Evolutionary conservation across 2,329 filamentous ascomycete species (phyloP).

Genomic region (Alternaria conjuncta): DNA sequence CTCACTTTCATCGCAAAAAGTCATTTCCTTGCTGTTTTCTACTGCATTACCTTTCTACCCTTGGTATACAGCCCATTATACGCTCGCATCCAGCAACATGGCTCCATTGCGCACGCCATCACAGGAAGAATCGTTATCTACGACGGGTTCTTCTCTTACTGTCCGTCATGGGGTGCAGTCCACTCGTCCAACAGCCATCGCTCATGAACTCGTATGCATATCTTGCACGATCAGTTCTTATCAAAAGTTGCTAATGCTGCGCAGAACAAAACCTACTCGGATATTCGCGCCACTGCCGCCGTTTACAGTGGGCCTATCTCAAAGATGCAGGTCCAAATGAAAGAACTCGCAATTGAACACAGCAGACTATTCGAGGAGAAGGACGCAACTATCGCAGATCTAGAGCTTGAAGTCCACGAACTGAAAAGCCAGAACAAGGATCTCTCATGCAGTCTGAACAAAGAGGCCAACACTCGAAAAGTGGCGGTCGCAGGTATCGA

Average conservation of each 20-base stretch:
- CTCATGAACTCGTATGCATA: neutral
- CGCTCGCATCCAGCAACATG: neutral
- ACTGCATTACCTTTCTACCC: too few relatives aligned
- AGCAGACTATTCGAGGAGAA: fast-evolving
- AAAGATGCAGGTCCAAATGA: neutral
- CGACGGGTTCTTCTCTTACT: neutral
- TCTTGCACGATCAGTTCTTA: fast-evolving
- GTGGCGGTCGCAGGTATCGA: fast-evolving
- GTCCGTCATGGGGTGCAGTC: neutral
- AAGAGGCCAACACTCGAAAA: neutral
- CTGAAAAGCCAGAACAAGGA: neutral
- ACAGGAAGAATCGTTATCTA: fast-evolving
- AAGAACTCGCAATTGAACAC: neutral
- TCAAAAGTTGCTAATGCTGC: neutral
- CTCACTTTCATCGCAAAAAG: too few relatives aligned
- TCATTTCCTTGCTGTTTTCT: too few relatives aligned
- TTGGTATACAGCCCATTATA: too few relatives aligned
- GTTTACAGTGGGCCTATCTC: neutral
- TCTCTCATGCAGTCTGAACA: neutral
- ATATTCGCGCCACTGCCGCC: neutral
- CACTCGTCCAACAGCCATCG: neutral
- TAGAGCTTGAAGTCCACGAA: neutral
- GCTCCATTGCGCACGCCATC: neutral
- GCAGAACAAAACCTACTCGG: neutral
- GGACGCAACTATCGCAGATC: neutral